A percentile compares a stretch with the other conserved stretches of the same genome.
Evolutionary conservation across 2,329 filamentous ascomycete genomes (phyloP).

Genomic region (Aureobasidium zeae): DNA sequence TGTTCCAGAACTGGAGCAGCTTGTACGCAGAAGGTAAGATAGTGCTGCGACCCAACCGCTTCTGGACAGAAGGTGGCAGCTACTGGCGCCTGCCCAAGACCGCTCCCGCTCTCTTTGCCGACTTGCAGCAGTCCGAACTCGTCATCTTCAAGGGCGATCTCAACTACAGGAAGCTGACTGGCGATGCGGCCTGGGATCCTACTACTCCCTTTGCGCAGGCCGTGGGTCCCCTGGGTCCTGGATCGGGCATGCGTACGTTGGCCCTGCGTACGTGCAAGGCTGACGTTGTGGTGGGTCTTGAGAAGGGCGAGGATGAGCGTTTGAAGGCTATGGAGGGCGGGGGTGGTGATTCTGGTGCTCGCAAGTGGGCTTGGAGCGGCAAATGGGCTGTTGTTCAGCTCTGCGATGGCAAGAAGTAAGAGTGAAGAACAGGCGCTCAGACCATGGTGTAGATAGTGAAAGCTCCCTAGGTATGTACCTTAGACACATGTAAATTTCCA

Average conservation of each 20-base stretch:
- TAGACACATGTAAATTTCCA: too few relatives aligned
- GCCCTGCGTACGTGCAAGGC: conserved; percentile 93
- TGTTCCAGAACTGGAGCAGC: conserved; percentile 73
- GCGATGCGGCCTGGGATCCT: conserved; percentile 76
- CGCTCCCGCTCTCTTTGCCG: conserved; percentile 59
- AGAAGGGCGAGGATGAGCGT: conserved; percentile 71
- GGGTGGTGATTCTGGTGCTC: conserved; percentile 57
- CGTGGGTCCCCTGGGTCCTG: conserved; percentile 73
- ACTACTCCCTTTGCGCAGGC: conserved; percentile 79
- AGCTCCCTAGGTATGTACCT: too few relatives aligned
- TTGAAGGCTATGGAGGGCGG: conserved; percentile 59
- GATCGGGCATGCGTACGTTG: conserved; percentile 73
- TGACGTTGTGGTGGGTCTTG: conserved; percentile 86
- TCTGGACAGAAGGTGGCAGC: conserved; percentile 83
- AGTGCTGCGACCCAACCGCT: conserved; percentile 70
- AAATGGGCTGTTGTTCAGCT: conserved; percentile 96
- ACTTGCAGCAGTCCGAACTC: conserved; percentile 73
- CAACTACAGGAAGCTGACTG: conserved; percentile 89
- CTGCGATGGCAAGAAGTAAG: conserved; percentile 53
- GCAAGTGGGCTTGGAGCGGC: conserved; percentile 91
- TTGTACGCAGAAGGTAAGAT: conserved; percentile 79
- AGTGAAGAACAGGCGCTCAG: too few relatives aligned
- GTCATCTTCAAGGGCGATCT: conserved; percentile 96
- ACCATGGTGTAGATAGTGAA: too few relatives aligned
- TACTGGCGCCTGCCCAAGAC: conserved; percentile 76